These are phyloP conservation scores for Incumbomyces lentus DNA, from an alignment of 2,329 filamentous ascomycete genomes.

Conservation along the genomic window DNA sequence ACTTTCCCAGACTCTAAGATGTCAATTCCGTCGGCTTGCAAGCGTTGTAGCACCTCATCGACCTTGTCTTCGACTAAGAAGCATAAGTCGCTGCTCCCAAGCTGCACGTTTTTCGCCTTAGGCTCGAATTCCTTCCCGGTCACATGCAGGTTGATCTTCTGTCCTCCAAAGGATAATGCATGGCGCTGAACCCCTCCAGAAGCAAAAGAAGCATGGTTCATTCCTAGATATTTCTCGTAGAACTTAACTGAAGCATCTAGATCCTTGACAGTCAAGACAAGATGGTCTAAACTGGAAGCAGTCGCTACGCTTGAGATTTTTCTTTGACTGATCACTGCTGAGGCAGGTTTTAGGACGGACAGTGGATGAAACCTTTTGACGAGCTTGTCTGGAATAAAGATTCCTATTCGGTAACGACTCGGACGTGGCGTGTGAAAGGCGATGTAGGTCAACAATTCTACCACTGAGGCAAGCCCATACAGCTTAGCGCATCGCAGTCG, in stretches of 20 bases:
- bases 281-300: slow-evolving; percentile 46
- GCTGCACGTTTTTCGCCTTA: slow-evolving; percentile 43
- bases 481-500: too few species aligned
- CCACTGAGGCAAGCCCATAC: too few species aligned
- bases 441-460: too few species aligned
- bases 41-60: slow-evolving; percentile 33
- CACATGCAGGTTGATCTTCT: slow-evolving; percentile 55
- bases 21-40: slow-evolving; percentile 37
- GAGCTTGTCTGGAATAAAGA: too few species aligned
- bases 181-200: slow-evolving; percentile 37
- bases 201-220: slow-evolving; percentile 44
- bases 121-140: slow-evolving; percentile 50
- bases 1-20: slow-evolving; percentile 41
- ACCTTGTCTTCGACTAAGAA: slow-evolving; percentile 47
- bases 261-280: slow-evolving; percentile 49
- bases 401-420: too few species aligned
- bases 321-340: neutral
- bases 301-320: slow-evolving; percentile 9
- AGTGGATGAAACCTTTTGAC: too few species aligned
- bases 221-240: slow-evolving; percentile 48
- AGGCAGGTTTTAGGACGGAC: too few species aligned
- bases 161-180: slow-evolving; percentile 46
- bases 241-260: slow-evolving; percentile 42
- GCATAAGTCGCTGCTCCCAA: slow-evolving; percentile 51
- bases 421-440: too few species aligned